Evolutionary conservation across 805 yeast genomes (phyloP).

Genomic region (Wickerhamomyces hampshirensis): DNA sequence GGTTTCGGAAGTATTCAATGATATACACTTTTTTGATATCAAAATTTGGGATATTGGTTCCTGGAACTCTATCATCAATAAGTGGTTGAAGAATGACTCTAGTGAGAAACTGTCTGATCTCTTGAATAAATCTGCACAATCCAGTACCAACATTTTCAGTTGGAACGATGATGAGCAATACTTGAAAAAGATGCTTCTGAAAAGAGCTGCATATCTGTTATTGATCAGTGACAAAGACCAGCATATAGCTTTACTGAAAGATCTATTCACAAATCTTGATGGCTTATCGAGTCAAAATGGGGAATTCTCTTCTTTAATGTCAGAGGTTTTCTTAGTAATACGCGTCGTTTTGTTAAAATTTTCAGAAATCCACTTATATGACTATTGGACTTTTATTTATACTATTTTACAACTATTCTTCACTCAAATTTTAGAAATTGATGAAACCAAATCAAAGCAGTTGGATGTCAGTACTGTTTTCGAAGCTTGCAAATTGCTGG

Average conservation of each 20-base stretch:
- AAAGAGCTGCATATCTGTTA: conserved; percentile 59
- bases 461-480: conserved; percentile 40
- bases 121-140: conserved; percentile 35
- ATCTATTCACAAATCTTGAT: conserved; percentile 44
- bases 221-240: conserved; percentile 58
- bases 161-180: conserved; percentile 70
- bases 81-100: conserved; percentile 63
- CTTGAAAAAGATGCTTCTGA: conserved; percentile 46
- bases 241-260: conserved; percentile 42
- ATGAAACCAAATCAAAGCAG: conserved; percentile 26
- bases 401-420: conserved; percentile 57
- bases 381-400: conserved; percentile 65
- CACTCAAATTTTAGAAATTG: conserved; percentile 26
- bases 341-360: conserved; percentile 63
- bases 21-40: conserved; percentile 47
- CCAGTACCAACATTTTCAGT: conserved; percentile 55
- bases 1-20: conserved; percentile 62
- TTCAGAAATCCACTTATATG: conserved; percentile 56
- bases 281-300: conserved; percentile 31
- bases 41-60: conserved; percentile 23
- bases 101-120: conserved; percentile 51
- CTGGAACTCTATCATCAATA: conserved; percentile 54
- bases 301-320: conserved; percentile 26
- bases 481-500: conserved; percentile 73
- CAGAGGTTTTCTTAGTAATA: conserved; percentile 50